Evolutionary conservation across 257 asterid species (phyloP).

Genomic region (Galeopsis tetrahit): DNA sequence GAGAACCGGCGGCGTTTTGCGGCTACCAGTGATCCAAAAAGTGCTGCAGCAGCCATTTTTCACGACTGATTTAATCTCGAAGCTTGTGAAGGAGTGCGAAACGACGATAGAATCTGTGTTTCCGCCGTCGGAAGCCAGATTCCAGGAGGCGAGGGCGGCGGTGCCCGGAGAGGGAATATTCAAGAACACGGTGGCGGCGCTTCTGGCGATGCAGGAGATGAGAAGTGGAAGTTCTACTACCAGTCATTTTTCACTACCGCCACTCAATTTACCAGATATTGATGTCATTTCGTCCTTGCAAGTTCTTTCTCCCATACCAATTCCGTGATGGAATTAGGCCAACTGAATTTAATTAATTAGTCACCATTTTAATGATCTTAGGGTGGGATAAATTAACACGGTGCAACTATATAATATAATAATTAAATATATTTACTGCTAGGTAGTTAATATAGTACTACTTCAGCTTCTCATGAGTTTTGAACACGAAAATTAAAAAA

Average conservation of each 20-base stretch:
- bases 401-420: background rate
- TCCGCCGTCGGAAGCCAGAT: conserved; percentile 43
- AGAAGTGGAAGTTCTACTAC: conserved; percentile 92
- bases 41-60: conserved; percentile 82
- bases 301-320: conserved; percentile 61
- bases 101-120: conserved; percentile 66
- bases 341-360: background rate
- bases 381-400: conserved; percentile 18
- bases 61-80: conserved; percentile 79
- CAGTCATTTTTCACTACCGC: conserved; percentile 86
- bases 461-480: no score
- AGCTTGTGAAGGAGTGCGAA: conserved; percentile 88
- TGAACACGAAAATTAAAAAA: no score
- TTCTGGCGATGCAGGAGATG: conserved; percentile 81
- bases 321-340: conserved; percentile 43
- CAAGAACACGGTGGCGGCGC: conserved; percentile 86
- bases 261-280: conserved; percentile 69
- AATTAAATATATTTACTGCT: background rate
- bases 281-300: conserved; percentile 67
- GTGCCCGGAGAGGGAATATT: conserved; percentile 74
- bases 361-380: background rate
- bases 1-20: conserved; percentile 82
- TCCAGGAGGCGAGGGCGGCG: conserved; percentile 32
- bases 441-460: background rate
- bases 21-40: conserved; percentile 74